Base-by-base conservation (phyloP, 257 asterid genomes). In the Przewalskia tangutica region DNA sequence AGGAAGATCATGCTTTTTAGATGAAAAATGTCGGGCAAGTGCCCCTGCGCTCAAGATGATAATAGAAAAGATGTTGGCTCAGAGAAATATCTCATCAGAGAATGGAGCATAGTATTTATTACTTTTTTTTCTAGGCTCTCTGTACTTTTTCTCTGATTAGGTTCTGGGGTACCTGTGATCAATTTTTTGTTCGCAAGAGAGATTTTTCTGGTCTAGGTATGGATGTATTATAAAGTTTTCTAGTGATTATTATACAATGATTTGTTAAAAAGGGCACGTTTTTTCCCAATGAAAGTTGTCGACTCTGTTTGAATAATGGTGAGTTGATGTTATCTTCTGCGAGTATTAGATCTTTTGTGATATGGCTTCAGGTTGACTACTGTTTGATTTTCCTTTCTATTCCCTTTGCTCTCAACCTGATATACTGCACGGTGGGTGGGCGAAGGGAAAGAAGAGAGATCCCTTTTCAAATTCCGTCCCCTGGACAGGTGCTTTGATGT, bases 1-100 rank as follows among this genome's bases (percentile, higher is more conserved):
- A 88, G 99, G 98, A 65, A 86, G 92, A 64, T 92, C 99, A 20
- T 94, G 98, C 89, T 94, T 94, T 83, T 85, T 84, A 16, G 97
- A 91, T 85, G 36, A 40, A 32, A 91, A 89, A 54, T 94, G 97
- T 83, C 63, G 16, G 8, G 85, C 77, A 1, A 92, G 96, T 79
- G 97, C 97, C 36, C 87, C 93, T 80, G 94, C 98, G 0, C 82
- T 95, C 67, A 94, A 83, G 84, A 83, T 81, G 36, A 92, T 95
- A 14, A 76, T 94, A 3, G 92, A 88, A 20, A 91, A 90, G 87
- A 67, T 92, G 85, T 76, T 94, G 81, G 85, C 87, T 4, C 87
- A 85, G 38, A 71, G 88, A 83, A 62, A 82, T 79, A 87, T 89
- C 6, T 83, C 92, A 6, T 82, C 84, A 81, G 92, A 90, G 82